Base-by-base conservation (phyloP, 305 asterid species). In the Solanum hybrid region DNA sequence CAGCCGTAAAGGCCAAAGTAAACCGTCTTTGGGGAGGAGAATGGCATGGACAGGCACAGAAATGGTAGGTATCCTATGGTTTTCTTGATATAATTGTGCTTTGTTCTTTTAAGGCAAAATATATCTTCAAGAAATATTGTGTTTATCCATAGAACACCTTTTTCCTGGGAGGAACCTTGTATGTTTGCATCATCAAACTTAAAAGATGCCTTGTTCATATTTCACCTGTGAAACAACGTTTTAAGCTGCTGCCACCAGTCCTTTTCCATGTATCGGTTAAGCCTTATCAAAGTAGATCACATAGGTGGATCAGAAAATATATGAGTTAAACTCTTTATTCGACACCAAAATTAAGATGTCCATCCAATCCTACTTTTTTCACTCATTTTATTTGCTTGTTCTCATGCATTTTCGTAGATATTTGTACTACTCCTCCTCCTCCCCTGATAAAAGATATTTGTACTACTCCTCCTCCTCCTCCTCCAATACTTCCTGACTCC, bases 11-110 rank as follows among this genome's bases (percentile, higher is more conserved):
- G 93, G 97, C 99, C 14, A 97, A 96, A 94, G 98, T 97, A 88
- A 97, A 95, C 89, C 99, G 98, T 78, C 95, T 97, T 40, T 96
- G 99, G 99, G 95, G 99, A 36, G 99, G 99, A 90, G 98, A 97
- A 94, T 96, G 99, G 99, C 99, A 94, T 81, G 99, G 99, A 8
- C 99, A 97, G 93, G 98, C 98, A 75, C 99, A 96, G 85, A 97
- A 97, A 93, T 97, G 99, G 99, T 97, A 78, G 91, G 98, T 91
- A 31, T 22, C 75, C 11, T 84, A 84, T 84, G 72, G 11, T 84
- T 29, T 51, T 29, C 86, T 84, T 84, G 42, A 29, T 51, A 45
- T 81, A 29, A 9, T 5, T 45, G 64, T 82, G 66, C 27, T 77
- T 34, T 19, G 26, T 77, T 77, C 29, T 19, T 32, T 19, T 19